phyloP scores from a whole-genome alignment of 1,284 basidiomycete species.

The Fomitiporia mediterranea region DNA sequence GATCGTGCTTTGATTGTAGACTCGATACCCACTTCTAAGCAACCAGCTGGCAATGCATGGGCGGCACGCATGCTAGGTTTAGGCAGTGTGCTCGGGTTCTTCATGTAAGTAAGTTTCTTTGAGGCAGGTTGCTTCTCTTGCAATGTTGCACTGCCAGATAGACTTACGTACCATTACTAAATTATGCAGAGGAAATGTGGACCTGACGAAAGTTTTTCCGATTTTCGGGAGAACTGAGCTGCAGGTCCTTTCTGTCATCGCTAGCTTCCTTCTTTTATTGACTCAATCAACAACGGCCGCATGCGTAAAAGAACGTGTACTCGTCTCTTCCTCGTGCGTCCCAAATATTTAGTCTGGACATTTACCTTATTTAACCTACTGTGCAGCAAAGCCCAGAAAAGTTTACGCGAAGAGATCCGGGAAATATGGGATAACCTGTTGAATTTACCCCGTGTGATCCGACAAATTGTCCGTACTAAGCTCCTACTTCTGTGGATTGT shows the following conservation, averaged over 20 bases:
- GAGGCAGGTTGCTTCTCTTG: background rate
- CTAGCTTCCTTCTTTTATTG: constrained; percentile 36
- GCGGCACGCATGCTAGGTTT: constrained; percentile 84
- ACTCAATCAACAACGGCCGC: constrained; percentile 31
- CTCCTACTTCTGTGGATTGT: background rate
- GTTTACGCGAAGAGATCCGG: constrained; percentile 47
- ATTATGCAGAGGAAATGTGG: constrained; percentile 33
- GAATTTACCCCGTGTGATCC: constrained; percentile 69
- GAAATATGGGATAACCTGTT: constrained; percentile 68
- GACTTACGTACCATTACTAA: constrained; percentile 24
- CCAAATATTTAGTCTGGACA: background rate
- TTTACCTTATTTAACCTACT: background rate
- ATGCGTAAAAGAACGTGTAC: constrained; percentile 73
- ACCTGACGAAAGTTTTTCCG: constrained; percentile 35
- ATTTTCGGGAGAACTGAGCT: constrained; percentile 44
- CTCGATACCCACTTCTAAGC: constrained; percentile 60
- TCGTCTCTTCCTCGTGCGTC: constrained; percentile 47
- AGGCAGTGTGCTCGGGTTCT: constrained; percentile 82
- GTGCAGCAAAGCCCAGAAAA: constrained; percentile 34
- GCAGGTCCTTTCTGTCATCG: constrained; percentile 45
- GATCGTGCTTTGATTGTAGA: constrained; percentile 82
- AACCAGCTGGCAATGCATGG: constrained; percentile 92
- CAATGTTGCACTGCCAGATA: background rate
- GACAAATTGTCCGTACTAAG: constrained; percentile 57
- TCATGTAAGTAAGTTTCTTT: constrained; percentile 55